Evolutionary conservation across 345 rosid species (phyloP).

Genomic region (Citrus glauca): DNA sequence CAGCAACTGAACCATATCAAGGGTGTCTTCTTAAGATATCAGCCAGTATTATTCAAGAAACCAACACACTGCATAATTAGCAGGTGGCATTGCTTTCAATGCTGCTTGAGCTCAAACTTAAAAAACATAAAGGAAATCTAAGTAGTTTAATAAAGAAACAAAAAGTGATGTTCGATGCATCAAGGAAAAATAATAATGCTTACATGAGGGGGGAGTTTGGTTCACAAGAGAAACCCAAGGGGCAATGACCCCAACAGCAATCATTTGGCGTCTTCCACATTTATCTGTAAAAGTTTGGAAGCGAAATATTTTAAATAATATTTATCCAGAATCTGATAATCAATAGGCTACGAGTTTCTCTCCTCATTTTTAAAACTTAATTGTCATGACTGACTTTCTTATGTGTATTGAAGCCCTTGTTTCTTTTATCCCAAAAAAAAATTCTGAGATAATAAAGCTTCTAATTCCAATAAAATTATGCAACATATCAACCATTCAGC

Average conservation of each 20-base stretch:
- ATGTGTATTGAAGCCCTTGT: neutral
- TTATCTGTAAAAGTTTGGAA: conserved; percentile 34
- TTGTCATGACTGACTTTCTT: neutral
- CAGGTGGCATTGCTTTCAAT: conserved; percentile 17
- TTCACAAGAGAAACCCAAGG: conserved; percentile 59
- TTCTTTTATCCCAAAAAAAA: neutral
- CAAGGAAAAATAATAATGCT: conserved; percentile 16
- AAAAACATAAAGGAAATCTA: neutral
- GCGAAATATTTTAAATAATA: neutral
- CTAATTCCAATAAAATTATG: neutral
- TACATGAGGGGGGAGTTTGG: conserved; percentile 61
- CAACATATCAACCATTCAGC: neutral
- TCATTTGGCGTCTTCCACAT: conserved; percentile 61
- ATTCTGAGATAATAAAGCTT: neutral
- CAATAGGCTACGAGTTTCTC: neutral
- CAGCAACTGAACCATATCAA: conserved; percentile 99
- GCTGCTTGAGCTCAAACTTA: conserved; percentile 7
- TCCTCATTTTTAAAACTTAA: neutral
- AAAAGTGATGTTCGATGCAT: neutral
- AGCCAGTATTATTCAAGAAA: conserved; percentile 26
- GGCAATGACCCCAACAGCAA: conserved; percentile 48
- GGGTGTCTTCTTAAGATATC: conserved; percentile 68
- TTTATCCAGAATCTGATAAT: neutral
- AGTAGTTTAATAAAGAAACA: neutral
- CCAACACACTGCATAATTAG: conserved; percentile 10